Evolutionary conservation across 2,329 filamentous ascomycete species (phyloP).

Genomic region (Chaetomiaceae sp.): DNA sequence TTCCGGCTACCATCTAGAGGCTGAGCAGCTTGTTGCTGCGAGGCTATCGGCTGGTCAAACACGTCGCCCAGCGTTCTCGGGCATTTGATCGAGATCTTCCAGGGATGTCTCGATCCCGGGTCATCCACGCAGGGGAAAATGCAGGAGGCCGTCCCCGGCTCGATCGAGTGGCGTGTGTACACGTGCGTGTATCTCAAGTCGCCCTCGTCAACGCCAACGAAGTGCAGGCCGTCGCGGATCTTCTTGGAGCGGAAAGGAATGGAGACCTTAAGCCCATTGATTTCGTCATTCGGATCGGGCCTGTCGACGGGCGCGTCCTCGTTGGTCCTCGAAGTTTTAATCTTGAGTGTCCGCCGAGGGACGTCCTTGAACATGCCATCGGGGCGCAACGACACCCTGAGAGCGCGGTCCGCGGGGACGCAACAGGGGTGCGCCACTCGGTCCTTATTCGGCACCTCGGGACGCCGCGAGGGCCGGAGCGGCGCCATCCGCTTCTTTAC

Average conservation of each 20-base stretch:
- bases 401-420: slow-evolving; percentile 51
- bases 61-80: slow-evolving; percentile 83
- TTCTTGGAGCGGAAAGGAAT: slow-evolving; percentile 75
- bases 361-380: slow-evolving; percentile 32
- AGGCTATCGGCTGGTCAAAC: slow-evolving; percentile 46
- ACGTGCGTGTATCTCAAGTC: slow-evolving; percentile 85
- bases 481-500: slow-evolving; percentile 62
- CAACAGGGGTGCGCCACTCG: slow-evolving; percentile 50
- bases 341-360: slow-evolving; percentile 22
- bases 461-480: slow-evolving; percentile 47
- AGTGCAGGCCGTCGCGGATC: slow-evolving; percentile 84
- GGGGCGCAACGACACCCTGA: slow-evolving; percentile 39
- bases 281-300: slow-evolving; percentile 18
- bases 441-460: slow-evolving; percentile 51
- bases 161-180: slow-evolving; percentile 78
- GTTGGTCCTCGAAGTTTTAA: slow-evolving; percentile 26
- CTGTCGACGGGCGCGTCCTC: slow-evolving; percentile 20
- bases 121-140: slow-evolving; percentile 95
- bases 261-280: slow-evolving; percentile 38
- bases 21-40: slow-evolving; percentile 32
- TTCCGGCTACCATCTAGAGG: slow-evolving; percentile 32
- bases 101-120: slow-evolving; percentile 72
- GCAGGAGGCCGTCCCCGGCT: slow-evolving; percentile 74
- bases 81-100: slow-evolving; percentile 83
- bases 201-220: slow-evolving; percentile 76